phyloP scores from a whole-genome alignment of 2,329 filamentous ascomycete genomes.

The Aspergillus sojae region DNA sequence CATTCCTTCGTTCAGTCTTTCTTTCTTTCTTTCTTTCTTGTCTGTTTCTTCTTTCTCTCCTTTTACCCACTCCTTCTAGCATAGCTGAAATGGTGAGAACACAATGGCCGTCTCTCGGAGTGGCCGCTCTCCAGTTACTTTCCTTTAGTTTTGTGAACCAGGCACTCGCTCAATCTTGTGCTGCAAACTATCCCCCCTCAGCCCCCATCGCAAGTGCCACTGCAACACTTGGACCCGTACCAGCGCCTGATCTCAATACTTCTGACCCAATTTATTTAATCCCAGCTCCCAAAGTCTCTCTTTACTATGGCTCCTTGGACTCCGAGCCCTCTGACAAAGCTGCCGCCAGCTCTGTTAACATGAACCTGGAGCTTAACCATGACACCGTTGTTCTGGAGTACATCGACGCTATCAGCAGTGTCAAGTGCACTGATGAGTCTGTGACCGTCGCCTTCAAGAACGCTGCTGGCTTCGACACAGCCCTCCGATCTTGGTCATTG shows the following conservation, averaged over 20 bases:
- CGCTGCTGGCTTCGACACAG: background rate
- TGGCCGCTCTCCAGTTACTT: background rate
- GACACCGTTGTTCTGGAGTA: background rate
- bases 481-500: background rate
- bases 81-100: background rate
- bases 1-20: too few species aligned
- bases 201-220: background rate
- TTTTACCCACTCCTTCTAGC: background rate
- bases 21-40: background rate
- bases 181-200: background rate
- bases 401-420: background rate
- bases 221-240: background rate
- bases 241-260: background rate
- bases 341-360: background rate
- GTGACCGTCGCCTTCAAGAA: background rate
- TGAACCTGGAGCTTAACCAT: background rate
- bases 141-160: background rate
- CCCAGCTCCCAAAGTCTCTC: background rate
- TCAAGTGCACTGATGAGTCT: background rate
- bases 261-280: background rate
- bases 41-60: background rate
- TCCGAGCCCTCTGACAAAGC: background rate
- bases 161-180: background rate
- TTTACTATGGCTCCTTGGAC: background rate
- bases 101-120: background rate